Conservation (phyloP, 2,329 filamentous ascomycete genomes). For the Aureobasidium subglaciale region DNA sequence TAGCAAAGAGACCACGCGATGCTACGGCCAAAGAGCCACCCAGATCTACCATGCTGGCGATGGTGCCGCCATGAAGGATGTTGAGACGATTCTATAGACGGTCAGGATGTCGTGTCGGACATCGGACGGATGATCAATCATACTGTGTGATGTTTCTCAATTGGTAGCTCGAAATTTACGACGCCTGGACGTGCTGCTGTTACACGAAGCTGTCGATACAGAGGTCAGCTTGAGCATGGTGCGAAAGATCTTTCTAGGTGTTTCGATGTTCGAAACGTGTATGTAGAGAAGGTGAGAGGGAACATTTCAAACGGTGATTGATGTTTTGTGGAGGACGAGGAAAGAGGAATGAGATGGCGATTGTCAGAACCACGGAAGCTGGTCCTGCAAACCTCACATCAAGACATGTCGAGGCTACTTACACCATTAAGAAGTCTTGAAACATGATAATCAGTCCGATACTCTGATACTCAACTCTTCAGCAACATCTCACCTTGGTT, state of each 20-base stretch:
- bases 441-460: background rate
- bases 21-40: conserved; percentile 61
- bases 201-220: conserved; percentile 52
- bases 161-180: conserved; percentile 70
- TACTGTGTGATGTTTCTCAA: conserved; percentile 68
- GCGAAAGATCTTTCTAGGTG: background rate
- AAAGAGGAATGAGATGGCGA: background rate
- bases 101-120: background rate
- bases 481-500: conserved; percentile 60
- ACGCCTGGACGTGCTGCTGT: conserved; percentile 57
- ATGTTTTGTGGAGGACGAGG: no score
- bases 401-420: conserved; percentile 16
- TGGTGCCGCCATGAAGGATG: conserved; percentile 70
- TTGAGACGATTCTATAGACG: conserved; percentile 60
- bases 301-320: no score
- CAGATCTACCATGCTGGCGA: conserved; percentile 67
- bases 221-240: background rate
- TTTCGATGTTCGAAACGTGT: background rate
- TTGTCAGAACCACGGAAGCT: background rate
- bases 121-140: no score
- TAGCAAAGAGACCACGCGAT: conserved; percentile 57
- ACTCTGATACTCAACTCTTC: background rate
- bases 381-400: no score
- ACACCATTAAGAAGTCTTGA: conserved; percentile 37
- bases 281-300: no score